A percentile compares a stretch with the other conserved stretches of the same genome.
phyloP scores from a whole-genome alignment of 805 yeast species.

The Candida morakotiae region DNA sequence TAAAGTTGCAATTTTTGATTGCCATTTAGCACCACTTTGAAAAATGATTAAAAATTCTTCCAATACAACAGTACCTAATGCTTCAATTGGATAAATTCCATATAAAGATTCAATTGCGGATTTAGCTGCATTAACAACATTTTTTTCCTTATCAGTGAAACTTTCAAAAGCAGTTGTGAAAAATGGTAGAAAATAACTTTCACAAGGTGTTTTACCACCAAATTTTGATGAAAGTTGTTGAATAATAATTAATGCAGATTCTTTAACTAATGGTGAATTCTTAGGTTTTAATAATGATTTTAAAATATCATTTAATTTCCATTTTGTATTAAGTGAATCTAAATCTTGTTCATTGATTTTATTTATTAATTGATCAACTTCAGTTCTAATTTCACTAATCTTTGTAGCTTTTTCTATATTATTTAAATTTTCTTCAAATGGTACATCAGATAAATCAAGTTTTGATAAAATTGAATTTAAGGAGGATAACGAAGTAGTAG shows the following conservation, averaged over 20 bases:
- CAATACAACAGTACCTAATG: constrained; percentile 67
- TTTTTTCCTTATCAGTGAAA: constrained; percentile 81
- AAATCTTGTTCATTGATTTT: constrained; percentile 40
- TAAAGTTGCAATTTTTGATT: constrained; percentile 78
- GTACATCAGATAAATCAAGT: constrained; percentile 51
- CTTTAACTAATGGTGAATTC: constrained; percentile 70
- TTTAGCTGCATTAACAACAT: constrained; percentile 84
- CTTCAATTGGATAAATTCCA: constrained; percentile 71
- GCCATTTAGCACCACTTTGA: constrained; percentile 88
- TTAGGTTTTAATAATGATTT: constrained; percentile 70
- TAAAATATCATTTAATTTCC: constrained; percentile 63
- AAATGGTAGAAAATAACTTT: constrained; percentile 65
- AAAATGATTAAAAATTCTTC: constrained; percentile 61
- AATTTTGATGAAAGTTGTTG: constrained; percentile 55
- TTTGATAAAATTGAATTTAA: constrained; percentile 67
- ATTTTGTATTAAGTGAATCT: constrained; percentile 46
- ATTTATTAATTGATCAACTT: constrained; percentile 51
- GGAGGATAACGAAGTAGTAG: constrained; percentile 71
- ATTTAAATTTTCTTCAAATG: constrained; percentile 57
- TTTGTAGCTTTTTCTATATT: constrained; percentile 49
- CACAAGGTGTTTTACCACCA: constrained; percentile 68
- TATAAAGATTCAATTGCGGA: constrained; percentile 67
- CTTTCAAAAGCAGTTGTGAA: constrained; percentile 65
- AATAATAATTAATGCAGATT: constrained; percentile 64
- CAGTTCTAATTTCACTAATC: constrained; percentile 51